Evolutionary conservation across 495 filamentous ascomycete genomes (phyloP).

Genomic region (Rhypophila decipiens): DNA sequence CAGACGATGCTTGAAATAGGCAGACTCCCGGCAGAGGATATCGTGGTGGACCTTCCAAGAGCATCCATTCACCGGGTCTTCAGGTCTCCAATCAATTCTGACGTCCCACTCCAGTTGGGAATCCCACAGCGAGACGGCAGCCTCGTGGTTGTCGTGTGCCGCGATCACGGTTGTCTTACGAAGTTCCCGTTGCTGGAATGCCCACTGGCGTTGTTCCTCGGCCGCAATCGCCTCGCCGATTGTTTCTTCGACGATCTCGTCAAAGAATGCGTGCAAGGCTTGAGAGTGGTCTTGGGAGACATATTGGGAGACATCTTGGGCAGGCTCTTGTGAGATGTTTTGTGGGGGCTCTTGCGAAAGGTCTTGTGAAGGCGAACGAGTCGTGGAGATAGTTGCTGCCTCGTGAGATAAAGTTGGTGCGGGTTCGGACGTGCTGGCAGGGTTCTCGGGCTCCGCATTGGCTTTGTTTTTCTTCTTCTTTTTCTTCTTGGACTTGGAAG

Average conservation of each 20-base stretch:
- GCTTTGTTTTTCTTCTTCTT: background rate
- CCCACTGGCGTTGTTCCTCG: background rate
- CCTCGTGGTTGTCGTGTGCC: background rate
- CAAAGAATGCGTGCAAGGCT: too few species aligned
- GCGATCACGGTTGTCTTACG: constrained; percentile 1
- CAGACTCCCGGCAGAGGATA: constrained; percentile 14
- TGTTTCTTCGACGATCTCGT: background rate
- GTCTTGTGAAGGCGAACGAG: too few species aligned
- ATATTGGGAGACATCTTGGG: too few species aligned
- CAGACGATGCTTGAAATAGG: constrained; percentile 7
- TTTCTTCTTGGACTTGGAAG: background rate
- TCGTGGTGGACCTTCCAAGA: constrained; percentile 15
- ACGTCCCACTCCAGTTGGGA: constrained; percentile 14
- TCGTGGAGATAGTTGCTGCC: too few species aligned
- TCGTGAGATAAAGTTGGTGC: background rate
- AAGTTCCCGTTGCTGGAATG: background rate
- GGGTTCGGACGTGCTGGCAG: background rate
- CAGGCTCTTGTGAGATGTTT: too few species aligned
- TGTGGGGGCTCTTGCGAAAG: too few species aligned
- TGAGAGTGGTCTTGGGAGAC: too few species aligned
- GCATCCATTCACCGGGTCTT: too few species aligned
- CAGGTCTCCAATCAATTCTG: constrained; percentile 4
- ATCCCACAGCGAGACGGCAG: constrained; percentile 11
- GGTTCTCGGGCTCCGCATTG: background rate
- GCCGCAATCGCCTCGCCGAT: background rate